Percentiles rank a stretch among this genome's conserved stretches.
Evolutionary conservation across 2,329 filamentous ascomycete species (phyloP).

Genomic region (Xylariaceae sp.): DNA sequence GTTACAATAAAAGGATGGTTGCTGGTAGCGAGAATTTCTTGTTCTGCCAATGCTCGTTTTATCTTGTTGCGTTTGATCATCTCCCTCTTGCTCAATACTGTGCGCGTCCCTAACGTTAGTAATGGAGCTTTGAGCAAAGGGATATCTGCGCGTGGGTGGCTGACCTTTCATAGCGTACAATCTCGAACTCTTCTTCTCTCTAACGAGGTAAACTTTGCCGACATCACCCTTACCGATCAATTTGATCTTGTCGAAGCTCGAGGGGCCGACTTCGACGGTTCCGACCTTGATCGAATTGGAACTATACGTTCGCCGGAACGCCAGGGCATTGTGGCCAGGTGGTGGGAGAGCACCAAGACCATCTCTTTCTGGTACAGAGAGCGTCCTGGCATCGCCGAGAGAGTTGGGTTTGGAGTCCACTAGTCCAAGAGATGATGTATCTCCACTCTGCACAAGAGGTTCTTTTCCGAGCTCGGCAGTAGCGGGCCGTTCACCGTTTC

Average conservation of each 20-base stretch:
- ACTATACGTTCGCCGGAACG: constrained; percentile 93
- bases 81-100: constrained; percentile 98
- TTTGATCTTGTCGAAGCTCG: constrained; percentile 99
- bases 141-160: constrained; percentile 17
- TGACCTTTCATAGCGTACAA: constrained; percentile 98
- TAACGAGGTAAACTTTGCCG: constrained; percentile 94
- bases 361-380: constrained; percentile 43
- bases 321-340: constrained; percentile 61
- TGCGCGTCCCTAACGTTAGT: constrained; percentile 33
- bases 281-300: constrained; percentile 99
- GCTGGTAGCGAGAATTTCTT: constrained; percentile 96
- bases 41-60: constrained; percentile 93
- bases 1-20: constrained; percentile 99
- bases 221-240: constrained; percentile 98
- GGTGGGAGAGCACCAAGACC: constrained; percentile 58
- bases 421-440: constrained; percentile 42
- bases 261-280: constrained; percentile 90
- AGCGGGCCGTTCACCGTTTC: constrained; percentile 62
- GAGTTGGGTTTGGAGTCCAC: constrained; percentile 40
- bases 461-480: constrained; percentile 86
- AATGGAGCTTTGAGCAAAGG: background rate
- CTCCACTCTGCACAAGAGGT: constrained; percentile 57
- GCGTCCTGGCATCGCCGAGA: constrained; percentile 34
- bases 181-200: constrained; percentile 94
- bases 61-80: constrained; percentile 99